Evolutionary conservation across 1,284 basidiomycete genomes (phyloP), one percentile per base, ranked within the genome.

Genomic region (Apiotrichum porosum): DNA sequence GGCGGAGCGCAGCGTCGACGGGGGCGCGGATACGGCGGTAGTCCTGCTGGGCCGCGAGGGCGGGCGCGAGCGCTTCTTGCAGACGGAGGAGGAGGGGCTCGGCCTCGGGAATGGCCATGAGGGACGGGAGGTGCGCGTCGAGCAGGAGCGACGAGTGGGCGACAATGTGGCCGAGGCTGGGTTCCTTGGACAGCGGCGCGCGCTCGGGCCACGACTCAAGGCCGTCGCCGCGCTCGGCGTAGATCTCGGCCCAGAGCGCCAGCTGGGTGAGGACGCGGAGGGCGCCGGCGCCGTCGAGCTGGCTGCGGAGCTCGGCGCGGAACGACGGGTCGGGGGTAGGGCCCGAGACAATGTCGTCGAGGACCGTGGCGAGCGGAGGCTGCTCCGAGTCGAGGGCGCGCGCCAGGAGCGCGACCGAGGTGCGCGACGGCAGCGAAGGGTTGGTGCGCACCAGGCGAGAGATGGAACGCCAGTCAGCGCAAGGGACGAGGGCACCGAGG

Each of bases 51-150:
- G 64, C 42, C 0, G 53, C 53, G 18, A 74, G 47, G 1, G 70
- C 52, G 4, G 70, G 70, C 18, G 52, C 57, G 17, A 71, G 54
- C 0, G 60, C 47, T 0, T 51, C 51, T 47, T 65, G 54, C 4
- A 71, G 52, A 6, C 56, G 52, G 28, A 52, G 49, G 21, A 74
- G 57, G 18, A 63, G 56, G 17, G 43, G 26, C 37, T 65, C 58
- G 4, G 56, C 48, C 13, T 51, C 51, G 13, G 56, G 40, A 37
- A 70, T 49, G 17, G 61, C 53, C 18, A 73, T 47, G 45, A 74
- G 62, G 8, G 52, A 44, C 2, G 68, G 68, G n/a, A 71, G 60
- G 51, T 71, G 70, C 1, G 72, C 62, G 57, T 74, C 72, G 30
- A 74, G 63, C n/a, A 73, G 48, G 8, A 63, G 47, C 10, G 62